These are phyloP conservation scores for Aspergillus heteromorphus DNA, from an alignment of 495 filamentous ascomycete species.

Conservation along the genomic window DNA sequence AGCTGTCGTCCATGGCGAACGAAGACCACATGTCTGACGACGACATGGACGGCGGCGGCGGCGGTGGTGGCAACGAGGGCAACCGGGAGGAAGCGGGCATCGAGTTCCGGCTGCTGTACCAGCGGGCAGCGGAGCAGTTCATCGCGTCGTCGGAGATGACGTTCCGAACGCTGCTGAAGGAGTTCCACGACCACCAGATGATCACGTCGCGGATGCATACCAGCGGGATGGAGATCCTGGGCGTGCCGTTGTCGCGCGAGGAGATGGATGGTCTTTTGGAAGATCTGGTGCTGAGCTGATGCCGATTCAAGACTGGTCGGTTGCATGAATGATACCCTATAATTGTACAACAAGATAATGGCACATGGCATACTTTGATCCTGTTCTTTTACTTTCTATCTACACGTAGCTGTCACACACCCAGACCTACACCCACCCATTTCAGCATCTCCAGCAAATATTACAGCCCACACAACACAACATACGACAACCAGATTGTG, in stretches of 20 bases:
- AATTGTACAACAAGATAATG: slow-evolving; percentile 19
- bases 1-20: slow-evolving; percentile 67
- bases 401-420: too few relatives aligned
- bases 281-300: slow-evolving; percentile 56
- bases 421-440: not conserved
- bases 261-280: slow-evolving; percentile 88
- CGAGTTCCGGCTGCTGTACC: slow-evolving; percentile 86
- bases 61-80: slow-evolving; percentile 19
- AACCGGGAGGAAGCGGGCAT: slow-evolving; percentile 51
- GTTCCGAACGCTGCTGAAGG: slow-evolving; percentile 88
- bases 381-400: not conserved
- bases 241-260: slow-evolving; percentile 78
- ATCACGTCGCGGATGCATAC: slow-evolving; percentile 80
- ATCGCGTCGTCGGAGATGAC: slow-evolving; percentile 95
- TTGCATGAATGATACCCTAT: slow-evolving; percentile 23
- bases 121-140: slow-evolving; percentile 93
- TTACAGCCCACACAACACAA: too few relatives aligned
- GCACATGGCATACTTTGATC: not conserved
- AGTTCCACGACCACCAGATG: slow-evolving; percentile 98
- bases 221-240: slow-evolving; percentile 76
- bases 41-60: slow-evolving; percentile 31
- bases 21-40: slow-evolving; percentile 44
- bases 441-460: too few relatives aligned
- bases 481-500: too few relatives aligned
- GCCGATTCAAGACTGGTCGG: too few relatives aligned